A percentile compares a stretch with the other conserved stretches of the same genome.
Evolutionary conservation across 768 basidiomycete genomes (phyloP).

Genomic region (Chalciporus pseudorubinellus): DNA sequence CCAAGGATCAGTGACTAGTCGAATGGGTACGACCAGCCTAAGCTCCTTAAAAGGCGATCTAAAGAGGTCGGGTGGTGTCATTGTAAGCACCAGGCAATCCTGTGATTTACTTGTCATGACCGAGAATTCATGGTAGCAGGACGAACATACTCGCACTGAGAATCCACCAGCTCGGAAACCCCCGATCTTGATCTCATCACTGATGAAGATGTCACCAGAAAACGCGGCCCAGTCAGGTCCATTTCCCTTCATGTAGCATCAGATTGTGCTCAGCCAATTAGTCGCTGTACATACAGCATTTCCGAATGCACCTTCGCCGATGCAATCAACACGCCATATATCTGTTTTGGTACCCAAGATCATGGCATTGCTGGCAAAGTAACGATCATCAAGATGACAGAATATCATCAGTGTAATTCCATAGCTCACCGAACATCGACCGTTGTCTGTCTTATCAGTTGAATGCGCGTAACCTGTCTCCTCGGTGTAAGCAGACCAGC

Average conservation of each 20-base stretch:
- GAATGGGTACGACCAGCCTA: slow-evolving; percentile 60
- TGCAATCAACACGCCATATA: slow-evolving; percentile 65
- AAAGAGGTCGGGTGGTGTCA: slow-evolving; percentile 53
- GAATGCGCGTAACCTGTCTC: slow-evolving; percentile 48
- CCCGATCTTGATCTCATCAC: slow-evolving; percentile 46
- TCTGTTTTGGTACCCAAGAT: slow-evolving; percentile 58
- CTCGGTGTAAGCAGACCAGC: slow-evolving; percentile 26
- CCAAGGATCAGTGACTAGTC: slow-evolving; percentile 63
- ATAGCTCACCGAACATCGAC: slow-evolving; percentile 56
- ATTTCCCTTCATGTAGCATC: slow-evolving; percentile 45
- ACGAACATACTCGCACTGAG: slow-evolving; percentile 51
- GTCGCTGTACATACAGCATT: slow-evolving; percentile 43
- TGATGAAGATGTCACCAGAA: slow-evolving; percentile 58
- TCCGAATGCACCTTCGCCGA: slow-evolving; percentile 62
- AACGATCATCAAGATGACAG: neutral
- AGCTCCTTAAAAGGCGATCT: slow-evolving; percentile 59
- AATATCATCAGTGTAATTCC: neutral
- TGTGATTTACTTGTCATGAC: slow-evolving; percentile 24
- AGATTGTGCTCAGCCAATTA: neutral
- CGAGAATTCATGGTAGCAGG: neutral
- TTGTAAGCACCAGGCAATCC: slow-evolving; percentile 66
- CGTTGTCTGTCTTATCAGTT: slow-evolving; percentile 63
- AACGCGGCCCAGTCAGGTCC: slow-evolving; percentile 62
- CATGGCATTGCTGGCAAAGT: slow-evolving; percentile 41
- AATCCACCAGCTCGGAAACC: slow-evolving; percentile 68